Conservation (phyloP, 306 rosid genomes). For the Glycine soja region DNA sequence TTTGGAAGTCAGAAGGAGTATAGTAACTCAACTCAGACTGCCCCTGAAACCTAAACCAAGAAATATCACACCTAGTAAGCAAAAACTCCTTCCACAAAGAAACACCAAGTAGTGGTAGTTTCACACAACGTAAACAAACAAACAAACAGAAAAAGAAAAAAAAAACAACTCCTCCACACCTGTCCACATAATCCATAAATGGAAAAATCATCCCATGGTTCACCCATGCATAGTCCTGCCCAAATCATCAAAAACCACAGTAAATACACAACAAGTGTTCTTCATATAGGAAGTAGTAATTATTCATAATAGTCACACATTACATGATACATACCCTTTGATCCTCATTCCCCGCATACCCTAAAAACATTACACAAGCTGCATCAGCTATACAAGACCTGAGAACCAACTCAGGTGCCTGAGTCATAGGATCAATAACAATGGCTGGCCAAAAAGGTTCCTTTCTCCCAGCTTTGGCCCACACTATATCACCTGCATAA, state of each 20-base stretch:
- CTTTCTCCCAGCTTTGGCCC: conserved; percentile 95
- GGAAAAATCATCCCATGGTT: conserved; percentile 91
- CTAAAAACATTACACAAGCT: conserved; percentile 98
- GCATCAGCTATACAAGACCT: conserved; percentile 92
- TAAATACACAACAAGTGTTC: conserved; percentile 41
- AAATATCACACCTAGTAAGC: conserved; percentile 48
- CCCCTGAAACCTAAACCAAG: conserved; percentile 81
- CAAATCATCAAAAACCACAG: conserved; percentile 51
- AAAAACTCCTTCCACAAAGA: conserved; percentile 20
- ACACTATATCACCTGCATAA: conserved; percentile 89
- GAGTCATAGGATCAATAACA: conserved; percentile 90
- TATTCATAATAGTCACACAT: neutral
- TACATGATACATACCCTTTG: conserved; percentile 68
- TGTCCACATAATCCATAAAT: conserved; percentile 79
- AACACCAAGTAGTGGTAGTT: neutral
- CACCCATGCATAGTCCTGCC: conserved; percentile 99
- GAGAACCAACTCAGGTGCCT: conserved; percentile 94
- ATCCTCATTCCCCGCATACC: conserved; percentile 77
- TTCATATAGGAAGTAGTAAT: conserved; percentile 27
- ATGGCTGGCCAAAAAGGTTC: conserved; percentile 99
- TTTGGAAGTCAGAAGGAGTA: conserved; percentile 73
- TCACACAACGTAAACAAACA: conserved; percentile 11
- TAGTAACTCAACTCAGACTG: conserved; percentile 73
- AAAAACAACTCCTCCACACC: conserved; percentile 61
- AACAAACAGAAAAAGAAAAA: conserved; percentile 24